Conservation (phyloP, 306 rosid species). For the Cyamopsis tetragonoloba region DNA sequence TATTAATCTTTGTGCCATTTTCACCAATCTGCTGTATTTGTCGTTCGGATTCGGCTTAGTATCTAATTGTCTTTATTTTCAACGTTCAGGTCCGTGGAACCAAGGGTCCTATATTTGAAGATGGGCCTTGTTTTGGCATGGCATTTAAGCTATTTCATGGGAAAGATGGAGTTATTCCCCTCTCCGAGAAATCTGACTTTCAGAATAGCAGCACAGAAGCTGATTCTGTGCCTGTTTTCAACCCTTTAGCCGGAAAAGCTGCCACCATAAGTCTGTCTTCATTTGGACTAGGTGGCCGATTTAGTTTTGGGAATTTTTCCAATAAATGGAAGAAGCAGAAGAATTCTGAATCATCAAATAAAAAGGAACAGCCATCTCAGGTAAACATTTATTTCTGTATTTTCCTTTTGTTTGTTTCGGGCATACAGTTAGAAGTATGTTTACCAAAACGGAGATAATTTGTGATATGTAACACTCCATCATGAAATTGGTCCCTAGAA, state of each 20-base stretch:
- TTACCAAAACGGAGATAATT: neutral
- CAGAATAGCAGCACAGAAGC: conserved; percentile 25
- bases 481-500: neutral
- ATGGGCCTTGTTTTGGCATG: conserved; percentile 64
- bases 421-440: neutral
- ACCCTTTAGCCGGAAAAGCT: conserved; percentile 65
- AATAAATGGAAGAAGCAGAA: conserved; percentile 70
- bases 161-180: conserved; percentile 77
- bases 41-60: neutral
- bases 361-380: conserved; percentile 49
- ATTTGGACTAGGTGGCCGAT: conserved; percentile 69
- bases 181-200: conserved; percentile 42
- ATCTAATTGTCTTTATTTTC: conserved; percentile 1
- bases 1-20: conserved; percentile 6
- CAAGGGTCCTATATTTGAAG: conserved; percentile 85
- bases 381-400: conserved; percentile 30
- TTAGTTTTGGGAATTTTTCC: conserved; percentile 59
- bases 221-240: conserved; percentile 51
- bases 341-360: conserved; percentile 46
- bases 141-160: conserved; percentile 85
- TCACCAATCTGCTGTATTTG: neutral
- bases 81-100: conserved; percentile 38
- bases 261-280: conserved; percentile 75
- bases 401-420: neutral
- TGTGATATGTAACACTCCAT: neutral